Base-by-base conservation (phyloP, 306 rosid genomes). In the Medicago arabica region DNA sequence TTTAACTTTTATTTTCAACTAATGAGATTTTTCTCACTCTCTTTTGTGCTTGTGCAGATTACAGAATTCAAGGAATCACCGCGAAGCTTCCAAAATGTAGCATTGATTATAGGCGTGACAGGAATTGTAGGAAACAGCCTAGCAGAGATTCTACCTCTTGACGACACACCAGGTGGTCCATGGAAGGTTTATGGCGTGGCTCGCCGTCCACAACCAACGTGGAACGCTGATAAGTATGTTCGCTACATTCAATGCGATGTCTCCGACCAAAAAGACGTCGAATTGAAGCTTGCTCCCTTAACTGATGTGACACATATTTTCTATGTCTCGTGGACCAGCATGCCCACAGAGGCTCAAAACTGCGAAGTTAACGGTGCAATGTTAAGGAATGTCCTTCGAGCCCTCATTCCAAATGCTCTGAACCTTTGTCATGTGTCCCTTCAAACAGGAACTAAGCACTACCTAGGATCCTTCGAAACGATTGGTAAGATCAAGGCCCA, bases 161-260 rank as follows among this genome's bases (percentile, higher is more conserved):
- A 66, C 2, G 84, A 84, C 75, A 87, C 93, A 7, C 93, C 93
- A 6, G 89, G 91, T 6, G 93, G 88, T 14, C 96, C 89, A 60
- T 88, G 93, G 96, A 88, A 91, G 72, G 89, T 90, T 36, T 91
- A 88, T 75, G 93, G 93, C 16, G 87, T 91, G 4, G 97, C 92
- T 4, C 88, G 97, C 51, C 88, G 94, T 1, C 80, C 88, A 2
- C 86, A 83, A 6, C 97, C 97, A 3, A 9, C 1, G 2, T 89
- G 94, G 94, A 86, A 89, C 64, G 80, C 69, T 1, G 82, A 89
- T 7, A 85, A 89, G 59, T 83, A 82, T 0, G 23, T 89, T 67
- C 86, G 89, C 55, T 91, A 86, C 28, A 80, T 89, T 55, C 92
- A 87, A 75, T 89, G 93, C 62, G 88, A 91, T 25, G 3, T 91